Percentiles rank a stretch among this genome's conserved stretches.
Evolutionary conservation across 805 yeast genomes (phyloP).

Genomic region (Metschnikowia koreensis): DNA sequence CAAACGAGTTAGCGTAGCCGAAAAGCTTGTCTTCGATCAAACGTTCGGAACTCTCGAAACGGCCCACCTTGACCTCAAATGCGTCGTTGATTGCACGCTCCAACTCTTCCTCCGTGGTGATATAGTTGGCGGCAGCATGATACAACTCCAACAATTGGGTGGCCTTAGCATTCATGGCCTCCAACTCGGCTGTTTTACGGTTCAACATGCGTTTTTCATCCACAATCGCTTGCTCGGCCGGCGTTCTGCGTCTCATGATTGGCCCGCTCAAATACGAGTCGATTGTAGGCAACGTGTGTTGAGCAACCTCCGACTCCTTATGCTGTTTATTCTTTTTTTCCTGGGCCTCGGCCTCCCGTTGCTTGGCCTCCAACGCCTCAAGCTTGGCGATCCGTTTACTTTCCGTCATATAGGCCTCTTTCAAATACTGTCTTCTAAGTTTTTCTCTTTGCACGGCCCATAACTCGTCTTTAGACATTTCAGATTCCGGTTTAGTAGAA

Average conservation of each 20-base stretch:
- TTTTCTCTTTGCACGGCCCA: constrained; percentile 55
- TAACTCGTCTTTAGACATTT: constrained; percentile 34
- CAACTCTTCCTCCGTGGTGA: constrained; percentile 68
- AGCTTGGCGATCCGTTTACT: constrained; percentile 45
- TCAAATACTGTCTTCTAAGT: constrained; percentile 69
- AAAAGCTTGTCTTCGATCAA: constrained; percentile 36
- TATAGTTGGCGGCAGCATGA: constrained; percentile 65
- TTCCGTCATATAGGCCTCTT: constrained; percentile 58
- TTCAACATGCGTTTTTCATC: constrained; percentile 64
- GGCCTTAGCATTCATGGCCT: constrained; percentile 52
- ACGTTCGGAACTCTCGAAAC: constrained; percentile 34
- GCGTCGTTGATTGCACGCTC: constrained; percentile 57
- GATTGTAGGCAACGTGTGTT: constrained; percentile 76
- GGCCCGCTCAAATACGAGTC: constrained; percentile 66
- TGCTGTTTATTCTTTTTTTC: constrained; percentile 27
- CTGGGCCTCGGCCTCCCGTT: constrained; percentile 27
- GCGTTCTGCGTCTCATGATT: constrained; percentile 68
- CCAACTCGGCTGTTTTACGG: constrained; percentile 54
- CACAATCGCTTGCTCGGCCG: constrained; percentile 60
- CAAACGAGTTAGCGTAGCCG: constrained; percentile 29
- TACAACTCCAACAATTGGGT: constrained; percentile 63
- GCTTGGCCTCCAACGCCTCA: constrained; percentile 27
- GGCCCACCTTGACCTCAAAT: constrained; percentile 41
- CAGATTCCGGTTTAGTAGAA: constrained; percentile 29
- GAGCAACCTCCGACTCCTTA: constrained; percentile 52